phyloP scores from a whole-genome alignment of 2,329 filamentous ascomycete species.

The Teratosphaeria epicoccoides region DNA sequence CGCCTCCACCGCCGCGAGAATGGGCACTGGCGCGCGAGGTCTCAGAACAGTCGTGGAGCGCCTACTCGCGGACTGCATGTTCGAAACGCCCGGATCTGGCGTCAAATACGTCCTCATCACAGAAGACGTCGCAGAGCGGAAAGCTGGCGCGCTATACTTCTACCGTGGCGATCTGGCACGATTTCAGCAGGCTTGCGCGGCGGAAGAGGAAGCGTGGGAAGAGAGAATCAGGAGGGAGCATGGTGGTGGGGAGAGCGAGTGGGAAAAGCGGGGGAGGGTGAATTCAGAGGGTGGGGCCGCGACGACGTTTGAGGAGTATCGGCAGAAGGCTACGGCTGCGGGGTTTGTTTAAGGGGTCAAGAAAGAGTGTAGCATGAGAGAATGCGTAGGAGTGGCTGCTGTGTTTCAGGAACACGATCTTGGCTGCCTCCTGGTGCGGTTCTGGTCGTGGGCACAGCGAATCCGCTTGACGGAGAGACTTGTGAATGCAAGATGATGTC shows the following conservation, averaged over 20 bases:
- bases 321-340: slow-evolving; percentile 30
- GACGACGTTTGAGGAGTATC: slow-evolving; percentile 38
- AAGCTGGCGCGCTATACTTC: slow-evolving; percentile 34
- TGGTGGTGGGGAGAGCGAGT: slow-evolving; percentile 18
- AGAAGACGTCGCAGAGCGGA: slow-evolving; percentile 34
- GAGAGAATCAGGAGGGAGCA: slow-evolving; percentile 23
- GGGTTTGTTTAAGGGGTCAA: slow-evolving; percentile 17
- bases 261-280: slow-evolving; percentile 18
- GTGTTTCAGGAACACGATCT: no score
- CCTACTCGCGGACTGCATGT: slow-evolving; percentile 37
- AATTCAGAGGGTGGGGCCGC: slow-evolving; percentile 21
- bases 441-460: no score
- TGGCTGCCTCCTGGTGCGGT: no score
- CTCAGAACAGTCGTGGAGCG: slow-evolving; percentile 40
- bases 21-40: slow-evolving; percentile 58
- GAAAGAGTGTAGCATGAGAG: background rate
- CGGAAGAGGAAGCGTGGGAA: slow-evolving; percentile 39
- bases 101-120: slow-evolving; percentile 38
- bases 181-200: slow-evolving; percentile 30
- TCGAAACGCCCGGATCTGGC: slow-evolving; percentile 36
- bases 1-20: slow-evolving; percentile 56
- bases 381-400: background rate
- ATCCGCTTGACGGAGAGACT: slow-evolving; percentile 1
- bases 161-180: slow-evolving; percentile 27
- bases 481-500: no score